Conservation (phyloP, 345 rosid species). For the Microcos paniculata region DNA sequence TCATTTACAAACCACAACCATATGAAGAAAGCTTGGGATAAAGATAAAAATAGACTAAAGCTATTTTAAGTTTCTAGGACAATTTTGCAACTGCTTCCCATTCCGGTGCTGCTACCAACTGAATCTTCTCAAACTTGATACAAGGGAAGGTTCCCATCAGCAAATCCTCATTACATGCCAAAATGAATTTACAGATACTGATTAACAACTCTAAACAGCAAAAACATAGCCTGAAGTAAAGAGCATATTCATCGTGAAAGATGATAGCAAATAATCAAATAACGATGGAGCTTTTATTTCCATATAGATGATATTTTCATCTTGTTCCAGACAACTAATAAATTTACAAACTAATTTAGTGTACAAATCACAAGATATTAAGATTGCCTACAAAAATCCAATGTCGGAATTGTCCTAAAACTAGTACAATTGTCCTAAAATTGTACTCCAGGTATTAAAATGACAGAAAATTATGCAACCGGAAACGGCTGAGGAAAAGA, state of each 20-base stretch:
- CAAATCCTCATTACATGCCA: background rate
- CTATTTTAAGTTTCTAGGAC: conserved; percentile 11
- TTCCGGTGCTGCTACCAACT: too few species aligned
- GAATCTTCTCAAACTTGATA: too few species aligned
- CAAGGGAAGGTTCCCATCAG: background rate
- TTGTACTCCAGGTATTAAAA: background rate
- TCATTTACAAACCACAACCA: background rate
- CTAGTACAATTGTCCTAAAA: too few species aligned
- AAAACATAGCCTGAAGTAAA: background rate
- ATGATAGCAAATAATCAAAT: background rate
- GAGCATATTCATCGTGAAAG: background rate
- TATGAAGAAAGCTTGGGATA: background rate
- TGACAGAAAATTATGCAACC: background rate
- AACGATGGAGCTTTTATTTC: conserved; percentile 4
- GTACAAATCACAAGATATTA: background rate
- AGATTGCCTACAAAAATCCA: background rate
- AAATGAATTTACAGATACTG: background rate
- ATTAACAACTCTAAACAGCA: background rate
- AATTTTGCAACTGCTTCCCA: too few species aligned
- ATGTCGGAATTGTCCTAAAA: background rate
- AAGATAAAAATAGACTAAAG: background rate
- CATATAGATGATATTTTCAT: background rate
- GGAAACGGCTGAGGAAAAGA: background rate
- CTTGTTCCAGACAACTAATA: background rate
- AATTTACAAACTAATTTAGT: conserved; percentile 11